Base-by-base conservation (phyloP, 1,284 basidiomycete genomes). In the Ganoderma leucocontextum region DNA sequence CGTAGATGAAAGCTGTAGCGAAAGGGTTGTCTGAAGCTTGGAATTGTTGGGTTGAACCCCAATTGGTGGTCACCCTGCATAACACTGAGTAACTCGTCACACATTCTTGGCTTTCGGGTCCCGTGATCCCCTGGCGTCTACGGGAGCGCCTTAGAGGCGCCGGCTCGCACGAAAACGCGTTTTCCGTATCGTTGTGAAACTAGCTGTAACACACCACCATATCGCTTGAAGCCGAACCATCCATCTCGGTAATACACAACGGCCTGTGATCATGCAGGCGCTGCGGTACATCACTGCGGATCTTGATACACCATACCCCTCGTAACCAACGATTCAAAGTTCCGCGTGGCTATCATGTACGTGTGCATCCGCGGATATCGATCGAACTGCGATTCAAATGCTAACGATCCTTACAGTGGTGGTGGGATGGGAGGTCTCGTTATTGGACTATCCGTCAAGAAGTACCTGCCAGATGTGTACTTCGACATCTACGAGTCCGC, bases 401-500 rank as follows among this genome's bases (percentile, higher is more conserved):
- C 29, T 33, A 19, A 4, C 3, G 15, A 33, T 17, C 13, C 22
- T 49, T 8, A 1, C n/a, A 83, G 82, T 64, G 82, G 82, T 10
- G 82, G 77, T 4, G 82, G 82, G 0, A 78, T 83, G n/a, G 81
- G 74, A 1, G 81, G 82, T 3, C 73, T 83, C 8, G 74, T 75
- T 8, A 74, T 79, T 62, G 78, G 80, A 35, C 72, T 83, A 2
- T 79, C 80, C 0, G 69, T 85, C 17, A 74, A 79, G 4, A 78
- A 78, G 67, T 75, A 52, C 49, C 44, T 77, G 62, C 72, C 78
- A 3, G 76, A 82, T 65, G 79, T 84, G 36, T 76, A 80, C 35
- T 77, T 85, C 55, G 79, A 82, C 49, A 73, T 85, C n/a, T 85
- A 83, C 73, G 84, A 84, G 73, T 76, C 80, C 6, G 77, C 81